These are phyloP conservation scores for Scutellaria barbata DNA, from an alignment of 257 asterid species.

Conservation along the genomic window DNA sequence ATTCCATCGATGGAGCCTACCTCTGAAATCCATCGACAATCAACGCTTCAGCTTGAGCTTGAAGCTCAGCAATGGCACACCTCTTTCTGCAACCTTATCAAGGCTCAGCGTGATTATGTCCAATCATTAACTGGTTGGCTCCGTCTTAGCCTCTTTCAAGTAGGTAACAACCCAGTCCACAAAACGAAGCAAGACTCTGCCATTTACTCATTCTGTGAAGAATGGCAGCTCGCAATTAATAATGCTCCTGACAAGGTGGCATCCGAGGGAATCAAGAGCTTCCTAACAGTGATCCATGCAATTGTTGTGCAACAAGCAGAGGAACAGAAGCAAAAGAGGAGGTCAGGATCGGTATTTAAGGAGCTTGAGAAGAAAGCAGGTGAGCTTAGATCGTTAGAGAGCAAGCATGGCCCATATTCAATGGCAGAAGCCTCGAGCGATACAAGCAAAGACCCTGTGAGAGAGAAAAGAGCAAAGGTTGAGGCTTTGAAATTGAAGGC, in stretches of 20 bases:
- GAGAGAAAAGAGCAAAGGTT: slow-evolving; percentile 73
- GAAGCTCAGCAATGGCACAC: slow-evolving; percentile 96
- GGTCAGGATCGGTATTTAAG: slow-evolving; percentile 66
- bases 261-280: slow-evolving; percentile 88
- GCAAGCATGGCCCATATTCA: slow-evolving; percentile 64
- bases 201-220: slow-evolving; percentile 87
- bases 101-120: slow-evolving; percentile 81
- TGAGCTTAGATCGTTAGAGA: slow-evolving; percentile 74
- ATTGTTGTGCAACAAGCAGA: slow-evolving; percentile 84
- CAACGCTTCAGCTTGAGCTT: slow-evolving; percentile 95
- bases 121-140: slow-evolving; percentile 94
- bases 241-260: slow-evolving; percentile 95
- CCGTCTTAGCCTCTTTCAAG: slow-evolving; percentile 87
- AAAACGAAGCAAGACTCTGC: slow-evolving; percentile 68
- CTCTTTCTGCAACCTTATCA: slow-evolving; percentile 83
- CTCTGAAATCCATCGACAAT: slow-evolving; percentile 87
- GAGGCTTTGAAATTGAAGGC: slow-evolving; percentile 64
- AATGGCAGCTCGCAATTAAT: slow-evolving; percentile 85
- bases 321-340: slow-evolving; percentile 84
- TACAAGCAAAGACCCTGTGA: slow-evolving; percentile 58
- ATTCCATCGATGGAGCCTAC: slow-evolving; percentile 69
- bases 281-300: slow-evolving; percentile 73
- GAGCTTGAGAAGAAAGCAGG: slow-evolving; percentile 79
- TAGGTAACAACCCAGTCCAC: slow-evolving; percentile 59
- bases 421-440: slow-evolving; percentile 48